phyloP scores from a whole-genome alignment of 768 basidiomycete genomes.

The Amanita pseudoporphyria region DNA sequence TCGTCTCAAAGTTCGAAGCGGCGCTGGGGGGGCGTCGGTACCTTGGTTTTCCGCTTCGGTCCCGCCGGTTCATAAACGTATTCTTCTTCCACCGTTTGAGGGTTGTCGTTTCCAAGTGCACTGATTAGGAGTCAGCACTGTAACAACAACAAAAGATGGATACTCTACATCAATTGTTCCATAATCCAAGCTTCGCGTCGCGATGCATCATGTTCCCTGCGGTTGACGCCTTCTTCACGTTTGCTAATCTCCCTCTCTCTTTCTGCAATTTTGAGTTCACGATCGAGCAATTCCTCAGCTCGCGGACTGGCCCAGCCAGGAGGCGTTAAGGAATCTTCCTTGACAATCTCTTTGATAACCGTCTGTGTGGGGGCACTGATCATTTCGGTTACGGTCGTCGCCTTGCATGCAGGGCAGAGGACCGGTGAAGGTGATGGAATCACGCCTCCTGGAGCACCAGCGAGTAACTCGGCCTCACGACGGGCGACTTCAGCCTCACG shows the following conservation, averaged over 20 bases:
- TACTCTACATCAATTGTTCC: constrained; percentile 79
- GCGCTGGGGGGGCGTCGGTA: constrained; percentile 78
- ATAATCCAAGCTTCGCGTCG: constrained; percentile 87
- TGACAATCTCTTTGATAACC: constrained; percentile 81
- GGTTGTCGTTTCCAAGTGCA: constrained; percentile 58
- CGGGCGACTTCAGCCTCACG: constrained; percentile 87
- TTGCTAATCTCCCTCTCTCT: constrained; percentile 81
- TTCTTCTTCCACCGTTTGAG: constrained; percentile 68
- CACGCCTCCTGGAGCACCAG: constrained; percentile 76
- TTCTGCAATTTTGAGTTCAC: constrained; percentile 78
- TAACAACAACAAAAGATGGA: not conserved
- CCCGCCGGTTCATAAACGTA: constrained; percentile 64
- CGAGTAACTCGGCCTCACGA: constrained; percentile 78
- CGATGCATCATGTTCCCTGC: constrained; percentile 78
- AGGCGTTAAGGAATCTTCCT: constrained; percentile 69
- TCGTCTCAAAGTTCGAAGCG: constrained; percentile 94
- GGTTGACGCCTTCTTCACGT: constrained; percentile 79
- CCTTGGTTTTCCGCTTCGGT: constrained; percentile 78
- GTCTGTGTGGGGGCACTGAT: constrained; percentile 55
- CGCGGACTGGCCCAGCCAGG: constrained; percentile 77
- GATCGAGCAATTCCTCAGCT: constrained; percentile 73
- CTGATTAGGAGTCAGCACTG: constrained; percentile 21
- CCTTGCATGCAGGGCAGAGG: constrained; percentile 49
- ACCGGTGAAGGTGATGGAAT: constrained; percentile 43
- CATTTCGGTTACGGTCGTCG: constrained; percentile 46